phyloP scores from a whole-genome alignment of 345 rosid species.

The Microthlaspi erraticum region DNA sequence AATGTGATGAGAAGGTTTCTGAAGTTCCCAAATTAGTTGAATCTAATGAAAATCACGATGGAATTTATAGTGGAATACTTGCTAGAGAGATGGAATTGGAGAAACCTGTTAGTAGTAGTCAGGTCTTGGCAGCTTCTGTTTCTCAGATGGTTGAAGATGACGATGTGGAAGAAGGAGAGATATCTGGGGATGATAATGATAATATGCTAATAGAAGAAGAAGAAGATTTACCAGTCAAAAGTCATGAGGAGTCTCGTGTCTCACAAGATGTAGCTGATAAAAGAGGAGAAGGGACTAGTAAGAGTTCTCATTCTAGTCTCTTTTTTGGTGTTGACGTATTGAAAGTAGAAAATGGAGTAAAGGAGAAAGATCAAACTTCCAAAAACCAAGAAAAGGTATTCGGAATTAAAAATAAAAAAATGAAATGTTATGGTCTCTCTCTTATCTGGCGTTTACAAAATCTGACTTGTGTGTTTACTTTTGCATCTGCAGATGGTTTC shows the following conservation, averaged over 20 bases:
- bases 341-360: constrained; percentile 34
- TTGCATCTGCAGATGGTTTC: constrained; percentile 14
- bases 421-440: neutral
- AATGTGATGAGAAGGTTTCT: constrained; percentile 26
- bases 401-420: neutral
- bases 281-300: constrained; percentile 31
- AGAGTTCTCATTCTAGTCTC: constrained; percentile 26
- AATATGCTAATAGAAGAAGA: constrained; percentile 45
- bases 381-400: constrained; percentile 52
- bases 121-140: constrained; percentile 20
- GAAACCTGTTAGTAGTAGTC: constrained; percentile 37
- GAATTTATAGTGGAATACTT: constrained; percentile 40
- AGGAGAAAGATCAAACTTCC: constrained; percentile 37
- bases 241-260: constrained; percentile 42
- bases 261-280: constrained; percentile 33
- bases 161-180: constrained; percentile 66
- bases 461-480: constrained; percentile 16
- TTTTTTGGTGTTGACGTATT: constrained; percentile 27
- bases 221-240: constrained; percentile 41
- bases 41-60: constrained; percentile 10
- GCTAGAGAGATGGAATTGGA: constrained; percentile 47
- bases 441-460: constrained; percentile 17
- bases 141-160: constrained; percentile 47
- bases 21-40: constrained; percentile 32
- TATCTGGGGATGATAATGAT: constrained; percentile 50